These are phyloP conservation scores for Gamsiella multidivaricata DNA, from an alignment of 192 early-diverging fungal species.

Conservation along the genomic window DNA sequence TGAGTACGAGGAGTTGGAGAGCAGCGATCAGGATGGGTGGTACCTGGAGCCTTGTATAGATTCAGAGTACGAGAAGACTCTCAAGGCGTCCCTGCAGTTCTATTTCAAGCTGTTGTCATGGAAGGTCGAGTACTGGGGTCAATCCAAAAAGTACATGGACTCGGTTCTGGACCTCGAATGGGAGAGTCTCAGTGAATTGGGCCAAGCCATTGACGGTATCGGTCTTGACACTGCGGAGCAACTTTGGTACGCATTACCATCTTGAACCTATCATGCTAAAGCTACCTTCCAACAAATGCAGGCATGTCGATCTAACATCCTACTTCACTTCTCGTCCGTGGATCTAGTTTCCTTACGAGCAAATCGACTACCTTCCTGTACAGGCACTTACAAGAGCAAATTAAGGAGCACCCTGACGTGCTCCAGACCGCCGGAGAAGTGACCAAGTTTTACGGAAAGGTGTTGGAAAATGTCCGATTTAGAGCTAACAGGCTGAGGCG, in stretches of 20 bases:
- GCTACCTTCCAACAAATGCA: no score
- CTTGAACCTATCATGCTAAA: no score
- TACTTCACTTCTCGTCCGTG: background rate
- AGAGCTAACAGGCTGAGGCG: slow-evolving; percentile 71
- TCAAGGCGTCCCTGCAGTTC: slow-evolving; percentile 77
- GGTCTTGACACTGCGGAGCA: slow-evolving; percentile 79
- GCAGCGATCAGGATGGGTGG: slow-evolving; percentile 72
- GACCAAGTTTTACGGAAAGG: slow-evolving; percentile 68
- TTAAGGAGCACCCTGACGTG: slow-evolving; percentile 50
- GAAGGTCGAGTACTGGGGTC: slow-evolving; percentile 71
- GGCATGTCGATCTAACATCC: no score
- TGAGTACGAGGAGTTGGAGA: slow-evolving; percentile 72
- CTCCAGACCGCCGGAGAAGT: slow-evolving; percentile 50
- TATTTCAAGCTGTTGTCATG: slow-evolving; percentile 84
- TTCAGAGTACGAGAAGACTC: slow-evolving; percentile 75
- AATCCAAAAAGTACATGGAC: slow-evolving; percentile 70
- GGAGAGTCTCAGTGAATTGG: slow-evolving; percentile 78
- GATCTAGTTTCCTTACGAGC: slow-evolving; percentile 60
- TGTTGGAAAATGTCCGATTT: slow-evolving; percentile 72
- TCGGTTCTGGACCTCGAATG: slow-evolving; percentile 88
- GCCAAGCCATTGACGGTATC: slow-evolving; percentile 77
- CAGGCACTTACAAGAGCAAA: slow-evolving; percentile 56
- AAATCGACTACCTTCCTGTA: slow-evolving; percentile 61
- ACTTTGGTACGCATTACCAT: slow-evolving; percentile 73
- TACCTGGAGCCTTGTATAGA: slow-evolving; percentile 70